phyloP scores from a whole-genome alignment of 31 red algal species.

The Bonnemaisonia californica region DNA sequence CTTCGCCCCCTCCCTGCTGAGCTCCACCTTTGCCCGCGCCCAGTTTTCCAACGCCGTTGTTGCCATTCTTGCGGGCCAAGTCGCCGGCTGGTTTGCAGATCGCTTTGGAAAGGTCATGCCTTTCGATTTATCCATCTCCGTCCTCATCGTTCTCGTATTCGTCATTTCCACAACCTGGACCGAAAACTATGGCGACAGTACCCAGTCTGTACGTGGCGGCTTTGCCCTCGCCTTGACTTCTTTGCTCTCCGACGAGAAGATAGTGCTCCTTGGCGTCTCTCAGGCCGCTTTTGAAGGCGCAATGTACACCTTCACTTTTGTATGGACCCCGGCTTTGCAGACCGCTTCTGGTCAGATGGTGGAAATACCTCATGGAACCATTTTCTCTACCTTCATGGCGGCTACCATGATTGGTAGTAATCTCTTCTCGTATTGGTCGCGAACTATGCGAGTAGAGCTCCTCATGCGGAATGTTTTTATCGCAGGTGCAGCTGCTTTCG shows the following conservation, averaged over 20 bases:
- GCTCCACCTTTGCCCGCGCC: conserved; percentile 77
- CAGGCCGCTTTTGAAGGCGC: conserved; percentile 90
- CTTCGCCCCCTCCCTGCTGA: conserved; percentile 43
- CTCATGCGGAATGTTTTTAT: conserved; percentile 65
- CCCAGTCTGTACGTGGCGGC: conserved; percentile 32
- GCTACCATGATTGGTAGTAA: conserved; percentile 89
- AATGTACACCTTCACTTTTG: conserved; percentile 94
- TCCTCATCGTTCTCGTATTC: conserved; percentile 44
- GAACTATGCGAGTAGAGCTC: conserved; percentile 30
- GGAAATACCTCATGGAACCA: conserved; percentile 81
- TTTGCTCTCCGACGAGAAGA: conserved; percentile 59
- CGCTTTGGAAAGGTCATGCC: conserved; percentile 83
- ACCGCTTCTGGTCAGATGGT: conserved; percentile 26
- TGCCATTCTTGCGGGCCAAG: conserved; percentile 83
- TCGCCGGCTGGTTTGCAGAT: conserved; percentile 72
- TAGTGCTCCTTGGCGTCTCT: conserved; percentile 73
- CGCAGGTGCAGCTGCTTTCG: conserved; percentile 33
- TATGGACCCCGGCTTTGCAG: conserved; percentile 97
- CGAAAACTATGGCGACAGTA: conserved; percentile 90
- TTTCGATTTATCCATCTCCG: conserved; percentile 77
- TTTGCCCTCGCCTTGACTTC: conserved; percentile 47
- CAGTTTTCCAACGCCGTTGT: conserved; percentile 86
- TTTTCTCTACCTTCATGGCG: conserved; percentile 97
- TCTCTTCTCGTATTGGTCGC: conserved; percentile 56
- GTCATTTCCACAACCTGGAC: conserved; percentile 63